phyloP scores from a whole-genome alignment of 1,284 basidiomycete genomes.

The Xerocomus nothofagi region DNA sequence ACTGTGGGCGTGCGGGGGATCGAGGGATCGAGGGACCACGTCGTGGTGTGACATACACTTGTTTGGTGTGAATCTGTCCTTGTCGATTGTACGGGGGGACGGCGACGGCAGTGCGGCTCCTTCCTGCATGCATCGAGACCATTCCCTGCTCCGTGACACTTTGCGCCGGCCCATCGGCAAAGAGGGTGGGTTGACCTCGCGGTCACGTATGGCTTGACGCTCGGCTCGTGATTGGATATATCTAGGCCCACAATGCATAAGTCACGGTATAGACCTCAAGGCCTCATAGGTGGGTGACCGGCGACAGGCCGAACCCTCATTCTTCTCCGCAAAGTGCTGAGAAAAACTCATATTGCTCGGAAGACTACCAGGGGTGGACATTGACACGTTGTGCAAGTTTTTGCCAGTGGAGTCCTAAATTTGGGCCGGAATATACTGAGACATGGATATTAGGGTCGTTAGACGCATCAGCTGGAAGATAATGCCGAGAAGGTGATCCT shows the following conservation, averaged over 20 bases:
- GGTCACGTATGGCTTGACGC: neutral
- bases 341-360: neutral
- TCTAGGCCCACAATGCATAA: conserved; percentile 4
- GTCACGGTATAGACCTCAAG: no score
- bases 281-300: neutral
- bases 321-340: conserved; percentile 4
- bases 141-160: neutral
- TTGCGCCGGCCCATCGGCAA: conserved; percentile 13
- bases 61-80: neutral
- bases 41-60: neutral
- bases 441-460: neutral
- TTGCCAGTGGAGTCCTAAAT: neutral
- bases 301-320: no score
- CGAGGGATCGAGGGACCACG: neutral
- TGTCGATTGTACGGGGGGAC: neutral
- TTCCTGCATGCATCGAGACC: neutral
- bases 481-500: neutral
- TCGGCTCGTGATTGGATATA: conserved; percentile 2
- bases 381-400: neutral
- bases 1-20: neutral
- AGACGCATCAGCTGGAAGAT: no score
- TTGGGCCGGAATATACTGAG: neutral
- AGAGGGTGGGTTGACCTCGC: conserved; percentile 3
- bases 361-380: neutral
- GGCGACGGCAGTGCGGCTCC: neutral